Evolutionary conservation across 345 rosid species (phyloP).

Genomic region (Pseudoturritis turrita): DNA sequence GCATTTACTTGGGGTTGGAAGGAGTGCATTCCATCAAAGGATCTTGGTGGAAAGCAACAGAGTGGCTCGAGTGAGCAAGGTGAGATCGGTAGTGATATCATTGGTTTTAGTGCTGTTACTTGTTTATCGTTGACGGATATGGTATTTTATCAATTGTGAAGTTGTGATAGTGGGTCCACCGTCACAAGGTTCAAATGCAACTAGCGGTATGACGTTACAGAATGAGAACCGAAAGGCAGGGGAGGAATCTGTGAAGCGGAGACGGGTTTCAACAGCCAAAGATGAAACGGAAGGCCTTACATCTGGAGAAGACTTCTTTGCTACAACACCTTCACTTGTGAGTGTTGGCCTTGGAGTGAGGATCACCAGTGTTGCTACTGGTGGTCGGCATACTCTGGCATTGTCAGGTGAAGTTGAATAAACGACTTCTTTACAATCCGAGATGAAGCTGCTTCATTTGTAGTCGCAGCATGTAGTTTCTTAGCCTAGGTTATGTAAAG

Average conservation of each 20-base stretch:
- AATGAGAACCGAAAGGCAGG: constrained; percentile 37
- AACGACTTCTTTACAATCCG: constrained; percentile 17
- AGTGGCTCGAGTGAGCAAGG: constrained; percentile 48
- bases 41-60: constrained; percentile 41
- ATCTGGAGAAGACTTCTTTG: constrained; percentile 52
- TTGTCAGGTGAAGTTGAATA: constrained; percentile 62
- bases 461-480: constrained; percentile 48
- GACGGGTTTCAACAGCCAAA: constrained; percentile 49
- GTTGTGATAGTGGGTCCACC: constrained; percentile 35
- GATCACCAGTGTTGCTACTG: constrained; percentile 66
- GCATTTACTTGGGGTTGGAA: constrained; percentile 94
- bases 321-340: constrained; percentile 47
- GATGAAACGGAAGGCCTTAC: constrained; percentile 46
- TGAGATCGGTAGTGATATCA: constrained; percentile 7
- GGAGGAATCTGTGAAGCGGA: constrained; percentile 56
- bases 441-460: constrained; percentile 32
- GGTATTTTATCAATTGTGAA: background rate
- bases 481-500: constrained; percentile 47
- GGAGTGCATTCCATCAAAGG: constrained; percentile 75
- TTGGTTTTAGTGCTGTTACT: background rate
- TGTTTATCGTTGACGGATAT: background rate
- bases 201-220: constrained; percentile 26
- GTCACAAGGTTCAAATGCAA: constrained; percentile 35
- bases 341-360: constrained; percentile 63
- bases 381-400: constrained; percentile 79